phyloP scores from a whole-genome alignment of 2,329 filamentous ascomycete species.

The Monosporascus ibericus region DNA sequence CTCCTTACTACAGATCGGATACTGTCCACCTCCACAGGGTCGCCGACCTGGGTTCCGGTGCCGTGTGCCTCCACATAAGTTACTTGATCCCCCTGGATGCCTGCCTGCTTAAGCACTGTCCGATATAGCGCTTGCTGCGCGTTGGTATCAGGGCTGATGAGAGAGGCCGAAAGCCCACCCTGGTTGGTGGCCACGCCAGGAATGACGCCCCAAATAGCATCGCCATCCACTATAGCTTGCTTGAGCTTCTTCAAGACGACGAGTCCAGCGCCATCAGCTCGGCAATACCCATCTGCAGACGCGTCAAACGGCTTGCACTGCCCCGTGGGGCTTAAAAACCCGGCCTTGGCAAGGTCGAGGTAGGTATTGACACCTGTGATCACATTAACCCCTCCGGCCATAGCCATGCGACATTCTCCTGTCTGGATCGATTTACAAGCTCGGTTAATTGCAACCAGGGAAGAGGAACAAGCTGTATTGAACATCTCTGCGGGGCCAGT shows the following conservation, averaged over 20 bases:
- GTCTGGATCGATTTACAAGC: slow-evolving; percentile 24
- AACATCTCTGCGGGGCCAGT: slow-evolving; percentile 27
- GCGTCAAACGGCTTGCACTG: slow-evolving; percentile 43
- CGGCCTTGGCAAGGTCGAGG: slow-evolving; percentile 21
- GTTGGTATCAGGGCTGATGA: slow-evolving; percentile 20
- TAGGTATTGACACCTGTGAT: slow-evolving; percentile 22
- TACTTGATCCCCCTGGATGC: slow-evolving; percentile 19
- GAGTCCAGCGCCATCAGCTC: slow-evolving; percentile 42
- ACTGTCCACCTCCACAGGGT: slow-evolving; percentile 18
- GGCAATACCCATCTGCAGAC: slow-evolving; percentile 47
- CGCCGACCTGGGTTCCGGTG: slow-evolving; percentile 32
- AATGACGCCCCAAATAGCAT: slow-evolving; percentile 41
- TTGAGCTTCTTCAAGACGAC: slow-evolving; percentile 45
- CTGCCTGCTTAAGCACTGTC: slow-evolving; percentile 15
- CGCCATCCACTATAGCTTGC: slow-evolving; percentile 44
- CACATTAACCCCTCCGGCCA: slow-evolving; percentile 35
- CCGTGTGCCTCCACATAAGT: slow-evolving; percentile 30
- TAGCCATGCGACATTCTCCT: slow-evolving; percentile 26
- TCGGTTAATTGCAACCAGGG: slow-evolving; percentile 27
- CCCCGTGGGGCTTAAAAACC: slow-evolving; percentile 37
- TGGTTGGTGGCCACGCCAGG: slow-evolving; percentile 28
- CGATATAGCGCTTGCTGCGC: slow-evolving; percentile 25
- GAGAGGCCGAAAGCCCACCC: slow-evolving; percentile 19
- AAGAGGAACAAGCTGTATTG: slow-evolving; percentile 33
- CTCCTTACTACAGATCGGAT: slow-evolving; percentile 11